Evolutionary conservation across 1,284 basidiomycete species (phyloP).

Genomic region (Butyriboletus appendiculatus): DNA sequence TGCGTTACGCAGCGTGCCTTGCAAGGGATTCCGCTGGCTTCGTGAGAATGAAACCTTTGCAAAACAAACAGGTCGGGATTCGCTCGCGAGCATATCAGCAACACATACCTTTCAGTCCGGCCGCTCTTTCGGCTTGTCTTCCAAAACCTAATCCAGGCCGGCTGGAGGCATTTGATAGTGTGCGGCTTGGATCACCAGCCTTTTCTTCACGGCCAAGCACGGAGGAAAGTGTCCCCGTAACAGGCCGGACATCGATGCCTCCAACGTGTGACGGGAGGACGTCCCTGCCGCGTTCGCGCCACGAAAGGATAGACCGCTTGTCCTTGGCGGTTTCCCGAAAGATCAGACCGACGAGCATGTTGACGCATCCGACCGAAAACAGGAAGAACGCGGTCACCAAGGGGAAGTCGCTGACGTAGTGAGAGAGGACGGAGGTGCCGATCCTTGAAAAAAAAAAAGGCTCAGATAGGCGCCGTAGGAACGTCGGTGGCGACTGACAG

Average conservation of each 20-base stretch:
- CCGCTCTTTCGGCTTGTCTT: slow-evolving; percentile 73
- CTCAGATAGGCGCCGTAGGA: neutral
- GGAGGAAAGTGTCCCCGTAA: slow-evolving; percentile 15
- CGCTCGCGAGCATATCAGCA: neutral
- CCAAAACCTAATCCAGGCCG: slow-evolving; percentile 75
- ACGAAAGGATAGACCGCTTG: slow-evolving; percentile 64
- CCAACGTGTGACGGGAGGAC: slow-evolving; percentile 51
- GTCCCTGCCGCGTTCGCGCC: slow-evolving; percentile 60
- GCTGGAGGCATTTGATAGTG: slow-evolving; percentile 15
- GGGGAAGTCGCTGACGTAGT: slow-evolving; percentile 76
- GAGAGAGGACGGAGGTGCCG: slow-evolving; percentile 79
- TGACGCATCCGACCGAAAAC: slow-evolving; percentile 82
- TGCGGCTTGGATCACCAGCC: neutral
- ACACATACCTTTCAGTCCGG: slow-evolving; percentile 53
- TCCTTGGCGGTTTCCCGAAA: slow-evolving; percentile 65
- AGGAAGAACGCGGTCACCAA: slow-evolving; percentile 85
- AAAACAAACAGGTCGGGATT: neutral
- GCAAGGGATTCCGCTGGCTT: slow-evolving; percentile 62
- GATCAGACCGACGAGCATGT: slow-evolving; percentile 77
- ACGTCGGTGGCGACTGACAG: slow-evolving; percentile 47
- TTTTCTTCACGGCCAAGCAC: slow-evolving; percentile 10
- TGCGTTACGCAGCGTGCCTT: slow-evolving; percentile 10
- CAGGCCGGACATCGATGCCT: slow-evolving; percentile 23
- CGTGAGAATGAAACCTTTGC: slow-evolving; percentile 46
- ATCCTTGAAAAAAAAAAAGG: slow-evolving; percentile 43